Evolutionary conservation across 345 rosid species (phyloP), one percentile per base, ranked within the genome.

Genomic region (Camelina sativa): DNA sequence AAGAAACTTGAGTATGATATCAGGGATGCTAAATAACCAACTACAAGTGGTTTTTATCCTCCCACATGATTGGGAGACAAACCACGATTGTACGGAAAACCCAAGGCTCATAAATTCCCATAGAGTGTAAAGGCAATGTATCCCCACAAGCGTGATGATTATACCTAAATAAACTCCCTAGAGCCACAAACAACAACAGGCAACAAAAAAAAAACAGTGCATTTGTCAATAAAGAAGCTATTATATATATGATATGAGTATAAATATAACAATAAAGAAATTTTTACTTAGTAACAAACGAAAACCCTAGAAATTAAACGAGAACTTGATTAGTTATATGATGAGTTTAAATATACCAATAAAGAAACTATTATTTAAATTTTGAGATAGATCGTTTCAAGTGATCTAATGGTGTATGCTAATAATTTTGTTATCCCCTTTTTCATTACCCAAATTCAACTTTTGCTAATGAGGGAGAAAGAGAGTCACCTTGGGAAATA

Each of bases 401-500:
- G n/a, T 13, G 15, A 30, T 30, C 2, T 30, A 56, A 10, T 30
- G 20, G 11, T 8, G 5, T 22, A 15, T 10, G 15, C 11, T 16
- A 48, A 11, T 16, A 48, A 11, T 25, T 25, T 25, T 48, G 4
- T 3, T 1, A 3, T 46, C 8, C 8, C 51, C 9, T 1, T 46
- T 11, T 4, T 17, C 22, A 48, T 17, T 0, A 17, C 9, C 54
- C 54, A 48, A 16, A 48, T 48, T 48, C 5, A 40, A 28, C 6
- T 17, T 48, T 16, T 4, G 12, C 10, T 51, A 19, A 7, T 47
- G 9, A 34, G 3, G 9, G 59, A 65, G 38, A 74, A 11, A 68
- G 44, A 40, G 23, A 62, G 12, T 37, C 8, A 87, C 91, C 89
- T 82, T 80, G 8, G 98, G 97, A 66, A 91, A 73, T 71, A 93